These are phyloP conservation scores for Tillandsia fasciculata DNA, from an alignment of 176 grass and related monocot species.

Conservation along the genomic window DNA sequence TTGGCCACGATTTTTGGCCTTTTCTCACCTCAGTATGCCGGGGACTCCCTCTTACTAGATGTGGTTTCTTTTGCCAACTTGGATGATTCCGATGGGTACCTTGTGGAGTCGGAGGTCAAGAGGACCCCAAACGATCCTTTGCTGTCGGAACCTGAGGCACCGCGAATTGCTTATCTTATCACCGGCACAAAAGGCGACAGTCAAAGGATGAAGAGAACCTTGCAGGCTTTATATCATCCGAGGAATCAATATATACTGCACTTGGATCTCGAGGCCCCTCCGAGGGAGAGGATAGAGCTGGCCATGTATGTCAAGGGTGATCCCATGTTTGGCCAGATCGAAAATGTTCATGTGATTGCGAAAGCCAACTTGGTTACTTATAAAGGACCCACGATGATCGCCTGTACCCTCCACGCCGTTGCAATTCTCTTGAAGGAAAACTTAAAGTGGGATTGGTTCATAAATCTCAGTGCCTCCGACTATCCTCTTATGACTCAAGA, in stretches of 20 bases:
- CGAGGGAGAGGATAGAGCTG: slow-evolving; percentile 27
- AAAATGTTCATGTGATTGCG: slow-evolving; percentile 17
- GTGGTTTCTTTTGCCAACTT: slow-evolving; percentile 42
- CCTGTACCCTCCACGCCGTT: slow-evolving; percentile 20
- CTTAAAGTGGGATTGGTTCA: slow-evolving; percentile 25
- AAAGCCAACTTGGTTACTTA: slow-evolving; percentile 27
- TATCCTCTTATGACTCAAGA: slow-evolving; percentile 35
- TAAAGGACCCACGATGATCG: slow-evolving; percentile 22
- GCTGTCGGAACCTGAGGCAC: slow-evolving; percentile 36
- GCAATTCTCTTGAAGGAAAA: slow-evolving; percentile 11
- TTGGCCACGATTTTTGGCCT: slow-evolving; percentile 55
- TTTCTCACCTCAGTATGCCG: slow-evolving; percentile 41
- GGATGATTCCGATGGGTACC: slow-evolving; percentile 20
- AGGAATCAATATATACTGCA: slow-evolving; percentile 26
- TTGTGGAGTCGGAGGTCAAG: slow-evolving; percentile 19
- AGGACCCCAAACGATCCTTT: slow-evolving; percentile 21
- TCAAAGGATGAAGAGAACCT: slow-evolving; percentile 62
- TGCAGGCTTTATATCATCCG: slow-evolving; percentile 40
- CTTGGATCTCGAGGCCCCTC: slow-evolving; percentile 25
- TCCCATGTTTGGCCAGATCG: slow-evolving; percentile 8
- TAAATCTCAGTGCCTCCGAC: slow-evolving; percentile 25
- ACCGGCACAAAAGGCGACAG: slow-evolving; percentile 93
- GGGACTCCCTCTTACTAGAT: slow-evolving; percentile 41
- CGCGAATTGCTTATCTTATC: slow-evolving; percentile 76
- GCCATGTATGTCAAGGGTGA: slow-evolving; percentile 19